These are phyloP conservation scores for Aspergillus wentii DNA, from an alignment of 495 filamentous ascomycete species.

Conservation along the genomic window DNA sequence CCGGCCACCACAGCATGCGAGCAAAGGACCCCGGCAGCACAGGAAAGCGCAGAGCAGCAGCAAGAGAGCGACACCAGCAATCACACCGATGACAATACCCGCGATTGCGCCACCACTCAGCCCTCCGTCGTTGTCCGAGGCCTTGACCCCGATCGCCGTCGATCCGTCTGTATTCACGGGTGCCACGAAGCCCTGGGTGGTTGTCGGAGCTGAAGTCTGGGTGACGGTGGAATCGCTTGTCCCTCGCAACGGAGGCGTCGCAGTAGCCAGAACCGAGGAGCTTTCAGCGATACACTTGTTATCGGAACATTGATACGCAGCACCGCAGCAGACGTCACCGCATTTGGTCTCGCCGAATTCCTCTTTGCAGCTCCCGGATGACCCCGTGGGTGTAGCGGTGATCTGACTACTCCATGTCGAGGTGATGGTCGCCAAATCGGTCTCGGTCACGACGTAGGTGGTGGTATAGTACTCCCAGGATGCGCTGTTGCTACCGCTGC, in stretches of 20 bases:
- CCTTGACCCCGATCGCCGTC: conserved; percentile 40
- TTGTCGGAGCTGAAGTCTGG: conserved; percentile 48
- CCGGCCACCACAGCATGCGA: conserved; percentile 62
- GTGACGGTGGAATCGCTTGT: conserved; percentile 62
- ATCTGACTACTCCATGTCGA: conserved; percentile 58
- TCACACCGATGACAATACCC: conserved; percentile 86
- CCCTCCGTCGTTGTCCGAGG: conserved; percentile 39
- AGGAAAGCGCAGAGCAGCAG: conserved; percentile 70
- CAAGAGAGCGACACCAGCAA: conserved; percentile 70
- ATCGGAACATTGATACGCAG: conserved; percentile 59
- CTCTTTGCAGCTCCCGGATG: conserved; percentile 48
- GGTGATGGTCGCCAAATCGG: conserved; percentile 60
- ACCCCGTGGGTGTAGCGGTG: conserved; percentile 33
- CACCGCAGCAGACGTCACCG: conserved; percentile 69
- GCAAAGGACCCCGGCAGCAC: conserved; percentile 62
- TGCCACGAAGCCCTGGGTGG: conserved; percentile 54
- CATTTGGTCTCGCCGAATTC: conserved; percentile 61
- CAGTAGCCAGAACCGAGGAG: conserved; percentile 33
- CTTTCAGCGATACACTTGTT: conserved; percentile 35
- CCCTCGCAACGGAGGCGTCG: conserved; percentile 57
- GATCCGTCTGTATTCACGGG: conserved; percentile 51
- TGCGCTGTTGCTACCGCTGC: conserved; percentile 13
- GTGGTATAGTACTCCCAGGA: conserved; percentile 60
- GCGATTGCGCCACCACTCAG: conserved; percentile 84
- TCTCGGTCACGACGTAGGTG: conserved; percentile 59